Evolutionary conservation across 2,329 filamentous ascomycete genomes (phyloP), one percentile per base, ranked within the genome.

Genomic region (Penicillium sp.): DNA sequence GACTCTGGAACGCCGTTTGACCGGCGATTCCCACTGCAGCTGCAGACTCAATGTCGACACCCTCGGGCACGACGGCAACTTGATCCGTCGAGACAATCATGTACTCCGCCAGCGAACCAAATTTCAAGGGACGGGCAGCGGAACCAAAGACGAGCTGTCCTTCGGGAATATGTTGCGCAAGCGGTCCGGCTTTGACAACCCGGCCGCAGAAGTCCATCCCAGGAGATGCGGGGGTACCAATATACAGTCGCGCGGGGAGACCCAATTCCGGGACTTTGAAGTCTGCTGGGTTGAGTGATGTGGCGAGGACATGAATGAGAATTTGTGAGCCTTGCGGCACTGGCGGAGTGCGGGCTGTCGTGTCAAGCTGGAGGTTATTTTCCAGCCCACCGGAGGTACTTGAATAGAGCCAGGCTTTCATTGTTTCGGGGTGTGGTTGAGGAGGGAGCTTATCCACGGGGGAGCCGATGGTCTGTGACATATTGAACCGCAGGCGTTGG

Each of bases 281-380:
- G 71, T 86, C 84, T 27, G 78, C 77, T 0, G 82, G 82, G 60
- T 85, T 86, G 53, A 85, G 61, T 25, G 76, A 68, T 26, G 73
- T 71, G 48, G 73, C 68, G 48, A 77, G 65, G 6, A 85, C 76
- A 52, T 77, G 67, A 42, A 85, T 68, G 11, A 85, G 72, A 39
- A 83, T 60, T 51, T 80, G 71, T 34, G 73, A 60, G 64, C 66
- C n/a, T 57, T 57, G 49, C 53, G 67, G 38, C 63, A 64, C 12
- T 59, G 58, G 54, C 53, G 78, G 74, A 9, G 73, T 58, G 3
- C 74, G 63, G 4, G 74, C 69, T 9, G 66, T 58, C 2, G 68
- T 54, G 53, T 72, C 67, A 26, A 81, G 70, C 7, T 67, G 64
- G 29, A 84, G 69, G 55, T 77, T 76, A 26, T 78, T 76, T 49